phyloP scores from a whole-genome alignment of 2,329 filamentous ascomycete species.

The Diaporthe vexans region DNA sequence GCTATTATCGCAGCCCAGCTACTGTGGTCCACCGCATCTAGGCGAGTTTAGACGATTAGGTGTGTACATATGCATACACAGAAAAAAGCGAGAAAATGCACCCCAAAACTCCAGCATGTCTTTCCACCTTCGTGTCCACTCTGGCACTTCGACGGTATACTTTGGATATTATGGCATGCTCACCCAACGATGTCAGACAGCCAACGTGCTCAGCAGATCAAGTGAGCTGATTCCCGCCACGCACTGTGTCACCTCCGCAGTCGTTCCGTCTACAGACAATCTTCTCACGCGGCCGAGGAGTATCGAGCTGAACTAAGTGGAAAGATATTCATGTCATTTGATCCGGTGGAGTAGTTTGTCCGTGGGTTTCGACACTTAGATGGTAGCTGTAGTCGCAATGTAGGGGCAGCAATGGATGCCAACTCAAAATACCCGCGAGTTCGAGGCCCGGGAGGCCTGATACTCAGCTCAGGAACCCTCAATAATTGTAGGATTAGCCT shows the following conservation, averaged over 20 bases:
- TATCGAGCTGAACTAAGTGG: too few species aligned
- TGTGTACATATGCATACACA: constrained; percentile 1
- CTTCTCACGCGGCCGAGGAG: too few species aligned
- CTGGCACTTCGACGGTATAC: not conserved
- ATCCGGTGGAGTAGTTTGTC: too few species aligned
- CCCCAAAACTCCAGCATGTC: not conserved
- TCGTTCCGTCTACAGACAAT: not conserved
- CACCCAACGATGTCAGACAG: too few species aligned
- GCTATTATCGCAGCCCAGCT: not conserved
- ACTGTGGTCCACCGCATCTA: not conserved
- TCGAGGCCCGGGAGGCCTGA: not conserved
- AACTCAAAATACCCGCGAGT: not conserved
- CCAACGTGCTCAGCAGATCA: not conserved
- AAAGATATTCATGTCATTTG: too few species aligned
- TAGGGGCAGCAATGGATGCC: not conserved
- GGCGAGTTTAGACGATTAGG: not conserved
- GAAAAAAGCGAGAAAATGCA: constrained; percentile 2
- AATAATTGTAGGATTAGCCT: not conserved
- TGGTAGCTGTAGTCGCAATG: not conserved
- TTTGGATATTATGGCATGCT: not conserved
- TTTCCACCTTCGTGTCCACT: not conserved
- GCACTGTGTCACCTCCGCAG: not conserved
- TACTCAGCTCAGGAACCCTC: not conserved
- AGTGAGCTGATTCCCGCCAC: not conserved
- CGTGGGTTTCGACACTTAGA: too few species aligned